A percentile compares a stretch with the other conserved stretches of the same genome.
phyloP scores from a whole-genome alignment of 176 grass and related monocot species.

The Thalia dealbata region DNA sequence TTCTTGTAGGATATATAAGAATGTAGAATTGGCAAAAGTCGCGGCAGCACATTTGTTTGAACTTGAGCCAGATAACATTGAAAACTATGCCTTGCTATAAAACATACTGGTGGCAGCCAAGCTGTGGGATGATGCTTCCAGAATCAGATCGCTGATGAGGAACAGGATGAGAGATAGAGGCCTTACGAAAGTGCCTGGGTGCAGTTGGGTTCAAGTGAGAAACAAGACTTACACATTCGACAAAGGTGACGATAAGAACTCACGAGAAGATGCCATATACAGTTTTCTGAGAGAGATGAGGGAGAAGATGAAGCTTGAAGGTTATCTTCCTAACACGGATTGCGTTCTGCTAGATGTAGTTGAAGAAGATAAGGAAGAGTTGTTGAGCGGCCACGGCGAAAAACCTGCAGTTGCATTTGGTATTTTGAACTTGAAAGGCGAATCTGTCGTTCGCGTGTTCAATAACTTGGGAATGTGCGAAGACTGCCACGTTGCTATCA shows the following conservation, averaged over 20 bases:
- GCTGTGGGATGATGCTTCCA: conserved; percentile 20
- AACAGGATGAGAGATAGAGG: conserved; percentile 13
- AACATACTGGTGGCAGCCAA: conserved; percentile 15
- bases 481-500: conserved; percentile 22
- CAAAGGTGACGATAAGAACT: conserved; percentile 21
- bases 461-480: conserved; percentile 26
- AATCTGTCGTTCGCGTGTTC: conserved; percentile 16
- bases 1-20: conserved; percentile 21
- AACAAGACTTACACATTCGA: conserved; percentile 22
- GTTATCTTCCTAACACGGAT: conserved; percentile 21
- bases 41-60: conserved; percentile 21
- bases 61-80: conserved; percentile 24
- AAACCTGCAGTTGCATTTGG: conserved; percentile 24
- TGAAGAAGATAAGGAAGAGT: conserved; percentile 21
- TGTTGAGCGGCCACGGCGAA: conserved; percentile 20
- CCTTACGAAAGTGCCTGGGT: conserved; percentile 12
- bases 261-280: conserved; percentile 13
- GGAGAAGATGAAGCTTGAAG: conserved; percentile 17
- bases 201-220: conserved; percentile 21
- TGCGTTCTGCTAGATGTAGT: conserved; percentile 18
- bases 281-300: conserved; percentile 11
- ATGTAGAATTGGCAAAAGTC: conserved; percentile 21
- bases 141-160: conserved; percentile 16
- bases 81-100: conserved; percentile 18
- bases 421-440: conserved; percentile 17